phyloP scores from a whole-genome alignment of 768 basidiomycete species.

The Kwoniella sp. region DNA sequence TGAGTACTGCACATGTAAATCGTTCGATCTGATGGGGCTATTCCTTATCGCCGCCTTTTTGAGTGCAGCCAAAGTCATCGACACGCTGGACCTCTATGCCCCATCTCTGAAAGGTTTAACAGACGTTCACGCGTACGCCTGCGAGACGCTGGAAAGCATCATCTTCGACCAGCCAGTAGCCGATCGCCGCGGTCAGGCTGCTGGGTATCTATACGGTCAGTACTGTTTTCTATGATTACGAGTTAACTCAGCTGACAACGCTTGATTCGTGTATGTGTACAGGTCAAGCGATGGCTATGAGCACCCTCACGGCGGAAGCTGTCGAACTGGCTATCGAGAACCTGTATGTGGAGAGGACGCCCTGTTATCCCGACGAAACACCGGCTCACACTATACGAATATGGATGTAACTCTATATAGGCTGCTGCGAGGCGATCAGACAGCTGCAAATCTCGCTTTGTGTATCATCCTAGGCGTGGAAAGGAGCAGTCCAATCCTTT shows the following conservation, averaged over 20 bases:
- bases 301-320: conserved; percentile 31
- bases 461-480: conserved; percentile 41
- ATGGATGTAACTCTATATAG: background rate
- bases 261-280: background rate
- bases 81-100: conserved; percentile 41
- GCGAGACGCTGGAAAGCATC: conserved; percentile 35
- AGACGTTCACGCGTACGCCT: conserved; percentile 40
- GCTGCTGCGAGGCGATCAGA: conserved; percentile 21
- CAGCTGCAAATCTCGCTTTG: conserved; percentile 32
- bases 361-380: background rate
- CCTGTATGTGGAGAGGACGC: conserved; percentile 22
- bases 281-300: conserved; percentile 48
- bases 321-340: conserved; percentile 38
- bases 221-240: background rate
- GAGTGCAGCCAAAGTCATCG: conserved; percentile 39
- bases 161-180: conserved; percentile 32
- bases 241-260: background rate
- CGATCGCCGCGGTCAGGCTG: conserved; percentile 21
- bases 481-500: conserved; percentile 23
- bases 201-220: conserved; percentile 36
- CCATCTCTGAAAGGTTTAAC: conserved; percentile 41
- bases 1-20: conserved; percentile 9
- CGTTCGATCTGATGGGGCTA: background rate
- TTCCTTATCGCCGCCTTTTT: background rate
- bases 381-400: no score